A percentile compares a stretch with the other conserved stretches of the same genome.
Evolutionary conservation across 2,329 filamentous ascomycete genomes (phyloP).

Genomic region (Colletotrichum spaethianum): DNA sequence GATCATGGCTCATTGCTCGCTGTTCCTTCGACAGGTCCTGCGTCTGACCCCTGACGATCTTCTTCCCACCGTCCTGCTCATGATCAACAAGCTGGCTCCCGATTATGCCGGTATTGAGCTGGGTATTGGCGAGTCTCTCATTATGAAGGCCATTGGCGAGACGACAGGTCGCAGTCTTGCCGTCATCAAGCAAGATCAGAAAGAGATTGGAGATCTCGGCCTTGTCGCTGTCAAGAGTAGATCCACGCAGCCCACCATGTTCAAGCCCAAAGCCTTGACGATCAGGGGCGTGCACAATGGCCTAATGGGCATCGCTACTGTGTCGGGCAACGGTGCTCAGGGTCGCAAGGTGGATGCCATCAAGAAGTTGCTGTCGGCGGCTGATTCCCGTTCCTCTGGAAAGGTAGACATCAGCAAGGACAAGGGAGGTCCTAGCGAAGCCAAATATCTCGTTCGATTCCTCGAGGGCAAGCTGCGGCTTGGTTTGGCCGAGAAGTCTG

Average conservation of each 20-base stretch:
- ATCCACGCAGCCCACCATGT: slow-evolving; percentile 97
- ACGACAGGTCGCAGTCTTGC: slow-evolving; percentile 89
- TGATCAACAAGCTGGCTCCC: slow-evolving; percentile 98
- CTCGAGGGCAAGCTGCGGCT: slow-evolving; percentile 94
- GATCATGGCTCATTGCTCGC: slow-evolving; percentile 89
- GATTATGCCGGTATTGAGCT: slow-evolving; percentile 97
- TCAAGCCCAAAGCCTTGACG: slow-evolving; percentile 94
- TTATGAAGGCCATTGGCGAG: slow-evolving; percentile 99
- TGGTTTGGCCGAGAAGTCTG: slow-evolving; percentile 91
- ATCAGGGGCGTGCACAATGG: slow-evolving; percentile 89
- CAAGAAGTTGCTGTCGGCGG: slow-evolving; percentile 94
- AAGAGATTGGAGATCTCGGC: slow-evolving; percentile 95
- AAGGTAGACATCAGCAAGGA: slow-evolving; percentile 93
- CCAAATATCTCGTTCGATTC: slow-evolving; percentile 93
- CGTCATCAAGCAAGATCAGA: slow-evolving; percentile 95
- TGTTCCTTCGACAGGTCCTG: slow-evolving; percentile 95
- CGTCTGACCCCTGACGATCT: slow-evolving; percentile 90
- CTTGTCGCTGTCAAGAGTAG: slow-evolving; percentile 96
- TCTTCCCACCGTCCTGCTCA: slow-evolving; percentile 88
- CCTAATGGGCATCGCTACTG: slow-evolving; percentile 88
- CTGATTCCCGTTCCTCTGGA: slow-evolving; percentile 80
- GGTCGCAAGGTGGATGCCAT: slow-evolving; percentile 93
- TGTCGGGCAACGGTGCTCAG: slow-evolving; percentile 89
- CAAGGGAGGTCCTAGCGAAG: slow-evolving; percentile 94
- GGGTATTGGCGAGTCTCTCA: slow-evolving; percentile 97